These are phyloP conservation scores for Kwoniella sp. DNA, from an alignment of 768 basidiomycete species.

Conservation along the genomic window DNA sequence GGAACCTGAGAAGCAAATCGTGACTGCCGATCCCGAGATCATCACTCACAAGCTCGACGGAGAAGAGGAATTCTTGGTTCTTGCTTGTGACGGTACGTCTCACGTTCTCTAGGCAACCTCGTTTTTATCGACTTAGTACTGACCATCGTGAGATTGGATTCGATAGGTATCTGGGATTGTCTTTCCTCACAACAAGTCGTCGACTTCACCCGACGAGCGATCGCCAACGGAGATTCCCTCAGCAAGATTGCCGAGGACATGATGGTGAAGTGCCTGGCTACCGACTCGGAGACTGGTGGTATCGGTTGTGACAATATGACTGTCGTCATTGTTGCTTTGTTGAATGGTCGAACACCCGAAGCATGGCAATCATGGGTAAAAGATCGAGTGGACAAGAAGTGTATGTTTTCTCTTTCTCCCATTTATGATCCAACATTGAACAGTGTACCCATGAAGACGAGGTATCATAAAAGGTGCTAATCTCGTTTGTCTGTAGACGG, in stretches of 20 bases:
- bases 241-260: conserved; percentile 83
- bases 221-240: conserved; percentile 77
- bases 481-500: conserved; percentile 60
- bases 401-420: conserved; percentile 4
- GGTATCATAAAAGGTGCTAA: too few species aligned
- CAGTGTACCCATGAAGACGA: too few species aligned
- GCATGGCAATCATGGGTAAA: conserved; percentile 91
- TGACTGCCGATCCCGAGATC: conserved; percentile 92
- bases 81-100: conserved; percentile 87
- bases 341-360: conserved; percentile 81
- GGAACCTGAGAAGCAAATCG: conserved; percentile 84
- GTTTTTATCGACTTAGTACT: not conserved
- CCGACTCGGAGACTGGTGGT: conserved; percentile 86
- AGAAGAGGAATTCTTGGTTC: conserved; percentile 94
- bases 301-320: conserved; percentile 99
- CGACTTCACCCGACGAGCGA: conserved; percentile 78
- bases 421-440: not conserved
- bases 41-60: conserved; percentile 74
- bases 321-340: conserved; percentile 80
- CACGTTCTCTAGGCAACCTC: not conserved
- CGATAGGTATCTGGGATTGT: conserved; percentile 95
- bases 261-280: conserved; percentile 90
- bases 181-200: conserved; percentile 87
- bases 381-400: conserved; percentile 71
- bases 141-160: not conserved